Percentiles rank a stretch among this genome's conserved stretches.
Conservation (phyloP, 768 basidiomycete species). For the Collybiopsis confluens region DNA sequence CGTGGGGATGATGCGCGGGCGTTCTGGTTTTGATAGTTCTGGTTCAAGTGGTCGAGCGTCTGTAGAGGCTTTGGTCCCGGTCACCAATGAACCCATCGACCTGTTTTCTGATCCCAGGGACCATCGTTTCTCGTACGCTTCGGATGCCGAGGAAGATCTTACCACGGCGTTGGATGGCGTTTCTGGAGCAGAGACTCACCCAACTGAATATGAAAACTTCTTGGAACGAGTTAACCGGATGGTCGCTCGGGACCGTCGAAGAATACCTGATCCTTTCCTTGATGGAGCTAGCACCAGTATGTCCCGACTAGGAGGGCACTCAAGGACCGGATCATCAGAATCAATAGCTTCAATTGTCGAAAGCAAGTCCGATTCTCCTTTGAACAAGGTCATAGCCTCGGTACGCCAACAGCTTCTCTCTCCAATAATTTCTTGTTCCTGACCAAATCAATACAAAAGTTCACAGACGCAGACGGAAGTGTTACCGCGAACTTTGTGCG, state of each 20-base stretch:
- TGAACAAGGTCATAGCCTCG: slow-evolving; percentile 91
- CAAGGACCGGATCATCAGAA: slow-evolving; percentile 80
- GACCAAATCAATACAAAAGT: slow-evolving; percentile 38
- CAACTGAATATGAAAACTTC: slow-evolving; percentile 68
- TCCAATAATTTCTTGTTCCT: not conserved
- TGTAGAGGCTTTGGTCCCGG: not conserved
- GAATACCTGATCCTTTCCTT: slow-evolving; percentile 84
- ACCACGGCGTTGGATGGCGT: slow-evolving; percentile 14
- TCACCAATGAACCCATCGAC: slow-evolving; percentile 17
- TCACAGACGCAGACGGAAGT: slow-evolving; percentile 91
- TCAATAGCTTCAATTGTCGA: slow-evolving; percentile 90
- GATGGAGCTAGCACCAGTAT: slow-evolving; percentile 57
- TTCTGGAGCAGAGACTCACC: slow-evolving; percentile 13
- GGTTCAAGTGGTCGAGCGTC: not conserved
- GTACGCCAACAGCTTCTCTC: slow-evolving; percentile 36
- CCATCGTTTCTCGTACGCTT: slow-evolving; percentile 19
- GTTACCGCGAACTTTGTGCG: slow-evolving; percentile 88
- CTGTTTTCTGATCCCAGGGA: slow-evolving; percentile 11
- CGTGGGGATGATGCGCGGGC: not conserved
- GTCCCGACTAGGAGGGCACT: slow-evolving; percentile 81
- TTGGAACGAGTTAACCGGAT: slow-evolving; percentile 80
- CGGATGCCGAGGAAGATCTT: slow-evolving; percentile 3
- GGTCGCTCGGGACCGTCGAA: slow-evolving; percentile 75
- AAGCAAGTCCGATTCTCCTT: slow-evolving; percentile 84
- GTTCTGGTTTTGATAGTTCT: slow-evolving; percentile 30